These are phyloP conservation scores for Cephaloascus albidus DNA, from an alignment of 805 yeast genomes.

Conservation along the genomic window DNA sequence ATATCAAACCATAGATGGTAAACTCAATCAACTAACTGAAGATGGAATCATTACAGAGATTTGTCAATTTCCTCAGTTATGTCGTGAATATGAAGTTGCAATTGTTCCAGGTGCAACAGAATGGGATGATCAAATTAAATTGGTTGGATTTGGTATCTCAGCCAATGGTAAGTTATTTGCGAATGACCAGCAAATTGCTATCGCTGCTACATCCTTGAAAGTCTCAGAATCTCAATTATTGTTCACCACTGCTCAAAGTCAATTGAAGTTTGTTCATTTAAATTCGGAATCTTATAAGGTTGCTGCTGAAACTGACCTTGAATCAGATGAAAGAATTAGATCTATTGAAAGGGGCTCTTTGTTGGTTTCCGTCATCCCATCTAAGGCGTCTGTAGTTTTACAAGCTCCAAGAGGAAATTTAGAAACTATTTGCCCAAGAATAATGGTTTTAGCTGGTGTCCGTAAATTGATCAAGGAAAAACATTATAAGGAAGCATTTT, in stretches of 20 bases:
- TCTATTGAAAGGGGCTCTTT: slow-evolving; percentile 87
- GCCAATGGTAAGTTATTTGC: slow-evolving; percentile 67
- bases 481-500: slow-evolving; percentile 65
- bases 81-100: slow-evolving; percentile 46
- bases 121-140: slow-evolving; percentile 7
- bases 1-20: slow-evolving; percentile 57
- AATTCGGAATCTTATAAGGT: slow-evolving; percentile 14
- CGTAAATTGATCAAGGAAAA: slow-evolving; percentile 52
- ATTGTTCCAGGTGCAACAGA: slow-evolving; percentile 15
- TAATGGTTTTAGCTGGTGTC: slow-evolving; percentile 81
- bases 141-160: slow-evolving; percentile 63
- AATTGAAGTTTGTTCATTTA: slow-evolving; percentile 74
- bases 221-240: slow-evolving; percentile 64
- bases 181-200: slow-evolving; percentile 46
- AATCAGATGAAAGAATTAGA: slow-evolving; percentile 73
- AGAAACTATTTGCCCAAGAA: slow-evolving; percentile 89
- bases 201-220: slow-evolving; percentile 75
- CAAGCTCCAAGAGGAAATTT: slow-evolving; percentile 96
- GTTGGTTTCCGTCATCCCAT: slow-evolving; percentile 74
- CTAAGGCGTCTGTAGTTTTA: slow-evolving; percentile 70
- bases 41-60: slow-evolving; percentile 23
- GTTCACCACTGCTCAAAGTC: slow-evolving; percentile 84
- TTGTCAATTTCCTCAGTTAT: slow-evolving; percentile 58
- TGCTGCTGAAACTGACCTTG: slow-evolving; percentile 5
- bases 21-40: slow-evolving; percentile 31